Percentiles rank a stretch among this genome's conserved stretches.
Evolutionary conservation across 352 stramenopile species (phyloP).

Genomic region (Phytophthora kernoviae): DNA sequence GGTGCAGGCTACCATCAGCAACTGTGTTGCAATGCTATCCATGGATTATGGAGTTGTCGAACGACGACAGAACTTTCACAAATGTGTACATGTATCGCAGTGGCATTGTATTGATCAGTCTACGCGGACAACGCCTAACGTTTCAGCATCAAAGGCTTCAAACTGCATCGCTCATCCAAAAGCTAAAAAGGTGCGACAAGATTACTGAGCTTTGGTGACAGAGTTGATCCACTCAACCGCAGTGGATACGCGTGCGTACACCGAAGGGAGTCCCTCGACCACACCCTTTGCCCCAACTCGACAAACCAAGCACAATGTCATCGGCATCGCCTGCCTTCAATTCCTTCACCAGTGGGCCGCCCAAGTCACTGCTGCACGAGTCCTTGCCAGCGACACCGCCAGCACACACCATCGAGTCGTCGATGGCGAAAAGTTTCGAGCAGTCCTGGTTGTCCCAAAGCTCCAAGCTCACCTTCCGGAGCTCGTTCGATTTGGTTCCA

Average conservation of each 20-base stretch:
- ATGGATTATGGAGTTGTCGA: no score
- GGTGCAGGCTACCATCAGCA: no score
- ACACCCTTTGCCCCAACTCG: conserved; percentile 53
- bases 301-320: conserved; percentile 39
- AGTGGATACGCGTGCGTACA: conserved; percentile 48
- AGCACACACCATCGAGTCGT: conserved; percentile 47
- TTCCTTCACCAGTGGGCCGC: conserved; percentile 38
- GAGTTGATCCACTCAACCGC: conserved; percentile 30
- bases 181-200: no score
- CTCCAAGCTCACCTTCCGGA: conserved; percentile 34
- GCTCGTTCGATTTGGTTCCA: conserved; percentile 21
- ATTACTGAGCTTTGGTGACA: conserved; percentile 1
- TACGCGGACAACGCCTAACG: no score
- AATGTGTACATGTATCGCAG: no score
- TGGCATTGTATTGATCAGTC: no score
- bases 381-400: conserved; percentile 19
- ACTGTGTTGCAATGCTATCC: no score
- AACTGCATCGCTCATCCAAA: no score
- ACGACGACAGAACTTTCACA: no score
- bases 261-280: conserved; percentile 35
- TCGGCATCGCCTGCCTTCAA: not conserved
- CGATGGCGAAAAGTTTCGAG: conserved; percentile 15
- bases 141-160: no score
- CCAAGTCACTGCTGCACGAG: conserved; percentile 49
- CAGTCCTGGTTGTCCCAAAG: conserved; percentile 33